Base-by-base conservation (phyloP, 768 basidiomycete species). In the Tulasnella sp. region DNA sequence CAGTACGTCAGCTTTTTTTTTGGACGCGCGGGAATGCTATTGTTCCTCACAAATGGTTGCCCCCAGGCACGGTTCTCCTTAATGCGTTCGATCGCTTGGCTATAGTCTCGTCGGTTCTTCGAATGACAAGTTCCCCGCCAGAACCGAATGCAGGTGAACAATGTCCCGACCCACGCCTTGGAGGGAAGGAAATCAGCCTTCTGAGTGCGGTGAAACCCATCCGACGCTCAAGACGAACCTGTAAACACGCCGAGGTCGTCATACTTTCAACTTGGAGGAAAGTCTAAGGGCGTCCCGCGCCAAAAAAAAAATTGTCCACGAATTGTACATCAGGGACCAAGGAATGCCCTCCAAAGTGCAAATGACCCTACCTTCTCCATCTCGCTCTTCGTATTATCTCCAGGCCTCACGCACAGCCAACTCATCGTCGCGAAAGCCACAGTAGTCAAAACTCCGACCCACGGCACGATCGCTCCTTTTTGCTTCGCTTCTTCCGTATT, bases 91-190 rank as follows among this genome's bases (percentile, higher is more conserved):
- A 52, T 62, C 71, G 52, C 62, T 31, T 24, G n/a, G 34, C 10
- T 21, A 73, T 48, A 77, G 10, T 44, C 68, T 42, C 27, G 24
- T n/a, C 52, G 21, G 46, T 79, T 78, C 68, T 42, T 39, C 16
- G 46, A 44, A 21, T 56, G 24, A 16, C 71, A 39, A 14, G 77
- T 77, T 6, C 71, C 52, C 44, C 56, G 42, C n/a, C 39, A 62
- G 71, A 52, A 79, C 1, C 74, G 79, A 16, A 79, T 36, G 31
- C 74, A 74, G 44, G 71, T 80, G 34, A 73, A 77, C 36, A 58
- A 74, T 71, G 40, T 75, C 27, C 78, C 78, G 9, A 82, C 58
- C 72, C 81, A 82, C 4, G 82, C 79, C 44, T 74, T 42, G 24
- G 56, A 71, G 3, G 58, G 44, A 21, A 68, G 31, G 46, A 76